Base-by-base conservation (phyloP, 2,329 filamentous ascomycete species). In the Metarhizium album region DNA sequence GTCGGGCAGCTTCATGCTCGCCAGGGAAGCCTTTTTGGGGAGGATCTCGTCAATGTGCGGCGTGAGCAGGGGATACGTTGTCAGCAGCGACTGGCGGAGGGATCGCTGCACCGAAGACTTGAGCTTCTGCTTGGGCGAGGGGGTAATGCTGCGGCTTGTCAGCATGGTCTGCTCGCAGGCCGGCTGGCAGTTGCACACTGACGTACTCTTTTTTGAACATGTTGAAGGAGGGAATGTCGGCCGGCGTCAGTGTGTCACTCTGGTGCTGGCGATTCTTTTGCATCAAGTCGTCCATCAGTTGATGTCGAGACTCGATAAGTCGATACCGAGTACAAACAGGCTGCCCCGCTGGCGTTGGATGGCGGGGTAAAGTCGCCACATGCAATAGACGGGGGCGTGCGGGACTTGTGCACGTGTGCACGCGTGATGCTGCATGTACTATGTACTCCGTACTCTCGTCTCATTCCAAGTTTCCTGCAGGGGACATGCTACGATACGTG, bases 201-300 rank as follows among this genome's bases (percentile, higher is more conserved):
- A 29, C 33, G 24, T 70, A 93, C 89, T 94, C 88, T 77, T 93
- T 95, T 67, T 95, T 95, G 68, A 95, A 95, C 89, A 95, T 95
- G 55, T 64, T 81, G 70, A 49, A 58, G 57, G 56, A 31, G 49
- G 42, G 46, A n/a, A n/a, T n/a, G n/a, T n/a, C n/a, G n/a, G n/a
- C n/a, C n/a, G n/a, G n/a, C n/a, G n/a, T n/a, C n/a, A n/a, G n/a
- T n/a, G n/a, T n/a, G n/a, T n/a, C n/a, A 35, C 33, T 22, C 24
- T 22, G 9, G 27, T 13, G 29, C 29, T 31, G 29, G 29, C 29
- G 29, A 31, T 50, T 50, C 52, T 50, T 55, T 55, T 54, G 53
- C 29, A 31, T 31, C 29, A 11, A 31, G 29, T 31, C 11, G 29
- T n/a, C n/a, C n/a, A n/a, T n/a, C n/a, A n/a, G n/a, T n/a, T n/a